Base-by-base conservation (phyloP, 1,284 basidiomycete species). In the Pterula multifida region DNA sequence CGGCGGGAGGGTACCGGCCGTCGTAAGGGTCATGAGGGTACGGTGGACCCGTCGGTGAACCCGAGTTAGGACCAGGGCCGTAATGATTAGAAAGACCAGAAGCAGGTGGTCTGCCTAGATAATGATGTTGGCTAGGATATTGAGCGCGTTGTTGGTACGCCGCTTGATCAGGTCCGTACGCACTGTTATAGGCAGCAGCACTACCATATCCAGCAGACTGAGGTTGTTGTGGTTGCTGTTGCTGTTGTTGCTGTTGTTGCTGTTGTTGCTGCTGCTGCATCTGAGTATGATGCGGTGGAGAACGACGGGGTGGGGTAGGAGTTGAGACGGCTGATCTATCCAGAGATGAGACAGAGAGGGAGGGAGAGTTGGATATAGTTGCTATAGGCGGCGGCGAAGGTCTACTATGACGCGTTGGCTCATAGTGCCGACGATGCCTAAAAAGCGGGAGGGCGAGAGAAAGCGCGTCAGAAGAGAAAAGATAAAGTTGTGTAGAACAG, bases 301-400 rank as follows among this genome's bases (percentile, higher is more conserved):
- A 68, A 51, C 68, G 63, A 50, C 63, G 68, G 35, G 63, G 62
- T 42, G 39, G 39, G 49, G 73, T 73, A 13, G 79, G 77, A 1
- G 80, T 79, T 42, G 73, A 72, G 47, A 76, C 73, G 35, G 76
- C 73, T 45, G 78, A 76, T 53, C 74, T 71, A 65, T 79, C 76
- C 47, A 75, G 66, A 2, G 78, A 76, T 45, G 73, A 72, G 26
- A 74, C 70, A 11, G 79, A 81, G 45, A 78, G 65, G 3, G 79
- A 76, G 39, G 81, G 79, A 0, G 81, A 81, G 58, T 81, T 76
- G 47, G 77, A 65, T 50, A 78, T 63, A 49, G 71, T 73, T 32
- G 71, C 66, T 60, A 79, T 76, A 53, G 78, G 75, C 1, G 76
- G 73, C 4, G 78, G 76, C 44, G 71, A 73, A 25, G 73, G 70